Conservation (phyloP, 108 stramenopile genomes). For the Cyclotella sp. region DNA sequence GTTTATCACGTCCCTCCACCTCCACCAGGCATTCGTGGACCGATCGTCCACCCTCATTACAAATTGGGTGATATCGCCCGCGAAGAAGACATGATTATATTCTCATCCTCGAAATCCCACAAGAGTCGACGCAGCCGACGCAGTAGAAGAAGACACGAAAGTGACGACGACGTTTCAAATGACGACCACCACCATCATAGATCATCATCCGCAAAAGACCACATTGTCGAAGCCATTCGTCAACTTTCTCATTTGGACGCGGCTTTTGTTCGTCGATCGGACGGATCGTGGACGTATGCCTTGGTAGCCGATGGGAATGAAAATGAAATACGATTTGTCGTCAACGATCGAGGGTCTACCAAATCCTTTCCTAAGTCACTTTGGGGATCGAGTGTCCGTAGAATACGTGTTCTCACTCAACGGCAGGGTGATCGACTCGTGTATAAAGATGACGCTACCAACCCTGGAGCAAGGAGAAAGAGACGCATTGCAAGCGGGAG, state of each 20-base stretch:
- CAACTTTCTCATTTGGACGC: slow-evolving; percentile 29
- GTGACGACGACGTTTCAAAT: slow-evolving; percentile 16
- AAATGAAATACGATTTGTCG: slow-evolving; percentile 23
- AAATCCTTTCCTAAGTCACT: slow-evolving; percentile 16
- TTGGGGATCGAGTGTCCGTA: slow-evolving; percentile 18
- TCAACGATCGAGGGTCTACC: slow-evolving; percentile 21
- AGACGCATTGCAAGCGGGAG: background rate
- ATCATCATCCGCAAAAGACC: background rate
- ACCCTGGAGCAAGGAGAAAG: background rate
- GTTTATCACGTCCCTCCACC: background rate
- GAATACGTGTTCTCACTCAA: slow-evolving; percentile 33
- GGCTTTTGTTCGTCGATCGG: slow-evolving; percentile 21
- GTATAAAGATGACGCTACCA: slow-evolving; percentile 3
- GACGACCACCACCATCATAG: slow-evolving; percentile 15
- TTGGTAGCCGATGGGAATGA: slow-evolving; percentile 14
- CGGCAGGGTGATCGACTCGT: slow-evolving; percentile 29
- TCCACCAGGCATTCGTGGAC: slow-evolving; percentile 25
- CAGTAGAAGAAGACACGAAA: slow-evolving; percentile 10
- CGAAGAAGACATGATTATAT: slow-evolving; percentile 41
- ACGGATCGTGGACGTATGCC: slow-evolving; percentile 34
- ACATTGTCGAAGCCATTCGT: slow-evolving; percentile 6
- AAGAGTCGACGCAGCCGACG: slow-evolving; percentile 15
- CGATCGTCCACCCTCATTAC: slow-evolving; percentile 37
- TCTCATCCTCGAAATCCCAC: slow-evolving; percentile 13
- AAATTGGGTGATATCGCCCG: slow-evolving; percentile 34